Base-by-base conservation (phyloP, 164 flowering plant genomes). In the Chimonanthus praecox region DNA sequence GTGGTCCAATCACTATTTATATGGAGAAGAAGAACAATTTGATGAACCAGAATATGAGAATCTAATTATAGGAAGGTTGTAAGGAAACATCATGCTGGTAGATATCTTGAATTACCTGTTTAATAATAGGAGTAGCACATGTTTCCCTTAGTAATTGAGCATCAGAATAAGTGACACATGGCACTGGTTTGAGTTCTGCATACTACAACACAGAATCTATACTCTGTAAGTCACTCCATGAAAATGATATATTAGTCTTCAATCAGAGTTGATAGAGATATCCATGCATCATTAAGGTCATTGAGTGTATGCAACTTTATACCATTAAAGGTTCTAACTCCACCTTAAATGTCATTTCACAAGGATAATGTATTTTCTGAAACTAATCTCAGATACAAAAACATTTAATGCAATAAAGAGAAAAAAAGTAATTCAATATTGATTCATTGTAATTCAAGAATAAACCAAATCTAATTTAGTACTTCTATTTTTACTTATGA, bases 121-220 rank as follows among this genome's bases (percentile, higher is more conserved):
- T 91, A 67, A 93, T 91, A 78, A 93, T 88, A 47, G 88, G 87
- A 75, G 99, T 93, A 20, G 96, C 93, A 83, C 87, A 88, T 69
- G 84, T 87, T 75, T 90, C 96, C 81, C 99, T 87, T 77, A 93
- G 74, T 47, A 2, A 62, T 64, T 79, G 79, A 74, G 99, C 96
- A 81, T 90, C 92, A 74, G 90, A 74, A 73, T 95, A 93, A 6
- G 96, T 92, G 87, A 91, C 71, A 83, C 99, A 95, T 72, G 97
- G 94, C 50, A 95, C 99, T 68, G 99, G 99, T 78, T 90, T 93
- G 74, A 95, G 97, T 79, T 93, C 99, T 71, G 98, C 98, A 83
- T 95, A 95, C 99, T 92, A 81, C 78, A 86, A 67, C 73, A 69
- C 9, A 64, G 21, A 49, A 54, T 13, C 48, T 66, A 75, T 15